Percentiles rank a stretch among this genome's conserved stretches.
These are phyloP conservation scores for Maudiozyma saulgeensis DNA, from an alignment of 805 yeast genomes.

Conservation along the genomic window DNA sequence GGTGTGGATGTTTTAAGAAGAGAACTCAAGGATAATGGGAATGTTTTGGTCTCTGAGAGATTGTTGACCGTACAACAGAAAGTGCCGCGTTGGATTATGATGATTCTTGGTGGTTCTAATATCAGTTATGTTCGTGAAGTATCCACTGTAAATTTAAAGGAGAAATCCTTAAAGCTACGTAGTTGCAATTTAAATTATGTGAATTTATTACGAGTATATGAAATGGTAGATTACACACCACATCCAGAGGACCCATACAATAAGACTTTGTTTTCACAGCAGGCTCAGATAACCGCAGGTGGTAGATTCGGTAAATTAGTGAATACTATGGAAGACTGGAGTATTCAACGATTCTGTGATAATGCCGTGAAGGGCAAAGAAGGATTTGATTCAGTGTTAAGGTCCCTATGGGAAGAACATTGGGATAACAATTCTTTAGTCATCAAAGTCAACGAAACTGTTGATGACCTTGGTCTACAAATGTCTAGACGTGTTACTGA, in stretches of 20 bases:
- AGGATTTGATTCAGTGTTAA: slow-evolving; percentile 78
- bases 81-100: slow-evolving; percentile 73
- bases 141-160: slow-evolving; percentile 65
- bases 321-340: slow-evolving; percentile 85
- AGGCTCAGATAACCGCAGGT: slow-evolving; percentile 83
- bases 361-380: slow-evolving; percentile 74
- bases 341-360: slow-evolving; percentile 77
- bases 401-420: slow-evolving; percentile 31
- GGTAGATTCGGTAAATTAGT: slow-evolving; percentile 62
- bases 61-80: slow-evolving; percentile 81
- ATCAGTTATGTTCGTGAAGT: slow-evolving; percentile 81
- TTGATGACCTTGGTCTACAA: slow-evolving; percentile 10
- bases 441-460: slow-evolving; percentile 25
- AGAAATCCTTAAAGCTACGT: slow-evolving; percentile 61
- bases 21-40: slow-evolving; percentile 46
- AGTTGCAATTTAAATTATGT: slow-evolving; percentile 82
- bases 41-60: slow-evolving; percentile 67
- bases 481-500: slow-evolving; percentile 21
- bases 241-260: slow-evolving; percentile 41
- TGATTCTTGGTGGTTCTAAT: slow-evolving; percentile 70
- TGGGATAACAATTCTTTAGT: slow-evolving; percentile 24
- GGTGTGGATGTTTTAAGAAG: slow-evolving; percentile 84
- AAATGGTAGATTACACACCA: slow-evolving; percentile 76
- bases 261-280: slow-evolving; percentile 63
- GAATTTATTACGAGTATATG: slow-evolving; percentile 67